These are phyloP conservation scores for Malassezia globosa DNA, from an alignment of 1,284 basidiomycete genomes.

Conservation along the genomic window DNA sequence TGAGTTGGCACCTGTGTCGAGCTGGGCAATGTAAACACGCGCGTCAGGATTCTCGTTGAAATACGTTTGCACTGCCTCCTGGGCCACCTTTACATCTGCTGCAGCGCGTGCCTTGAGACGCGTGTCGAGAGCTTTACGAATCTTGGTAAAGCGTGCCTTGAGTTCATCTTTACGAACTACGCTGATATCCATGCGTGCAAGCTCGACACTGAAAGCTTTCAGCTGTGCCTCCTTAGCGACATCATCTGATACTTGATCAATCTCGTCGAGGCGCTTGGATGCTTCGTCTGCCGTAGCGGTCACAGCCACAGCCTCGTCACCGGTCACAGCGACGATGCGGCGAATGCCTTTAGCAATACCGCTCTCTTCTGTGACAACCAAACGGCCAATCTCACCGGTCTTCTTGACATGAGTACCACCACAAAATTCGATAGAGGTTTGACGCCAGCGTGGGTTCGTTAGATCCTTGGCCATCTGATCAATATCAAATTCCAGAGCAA, in stretches of 20 bases:
- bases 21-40: conserved; percentile 58
- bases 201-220: conserved; percentile 73
- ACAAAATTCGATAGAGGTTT: conserved; percentile 89
- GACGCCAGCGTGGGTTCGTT: conserved; percentile 76
- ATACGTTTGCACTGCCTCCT: conserved; percentile 58
- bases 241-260: conserved; percentile 60
- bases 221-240: conserved; percentile 67
- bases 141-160: conserved; percentile 60
- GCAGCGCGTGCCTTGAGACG: conserved; percentile 70
- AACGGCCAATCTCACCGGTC: conserved; percentile 90
- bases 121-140: conserved; percentile 75
- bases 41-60: conserved; percentile 66
- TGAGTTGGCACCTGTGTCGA: conserved; percentile 51
- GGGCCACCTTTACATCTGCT: conserved; percentile 67
- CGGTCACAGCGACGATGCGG: conserved; percentile 84
- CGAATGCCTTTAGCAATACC: conserved; percentile 97
- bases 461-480: conserved; percentile 76
- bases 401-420: conserved; percentile 92
- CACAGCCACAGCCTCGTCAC: conserved; percentile 77
- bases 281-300: conserved; percentile 62
- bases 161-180: conserved; percentile 70
- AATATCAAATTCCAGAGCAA: conserved; percentile 73
- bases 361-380: conserved; percentile 86
- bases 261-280: conserved; percentile 57
- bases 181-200: conserved; percentile 80